Evolutionary conservation across 371 early-diverging fungal genomes (phyloP), one percentile per base, ranked within the genome.

Genomic region (Haplosporangium sp.): DNA sequence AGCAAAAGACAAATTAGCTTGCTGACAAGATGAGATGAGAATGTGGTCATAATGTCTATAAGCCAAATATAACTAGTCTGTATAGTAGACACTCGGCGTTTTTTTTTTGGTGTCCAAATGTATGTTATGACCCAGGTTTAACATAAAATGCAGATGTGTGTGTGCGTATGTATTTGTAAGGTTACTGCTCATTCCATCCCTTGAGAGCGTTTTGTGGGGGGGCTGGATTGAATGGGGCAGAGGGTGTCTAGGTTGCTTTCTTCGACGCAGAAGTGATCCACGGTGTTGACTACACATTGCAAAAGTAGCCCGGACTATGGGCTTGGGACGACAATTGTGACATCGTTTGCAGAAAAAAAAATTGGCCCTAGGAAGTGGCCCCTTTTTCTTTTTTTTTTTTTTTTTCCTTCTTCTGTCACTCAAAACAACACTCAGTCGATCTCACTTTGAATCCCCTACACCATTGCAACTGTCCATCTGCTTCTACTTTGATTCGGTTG

Each of bases 201-300:
- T 59, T 59, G 59, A 59, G 59, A 59, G 59, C 59, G 46, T 58
- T 58, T 46, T 41, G 42, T 41, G 59, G 59, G 59, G 42, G 41
- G n/a, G n/a, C n/a, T 41, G 41, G 16, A 43, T 45, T 59, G 59
- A 29, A 23, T 29, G n/a, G 59, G 16, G 29, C 45, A 43, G 21
- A 23, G 45, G 14, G 3, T n/a, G n/a, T n/a, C 29, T 4, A 29
- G 29, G 29, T 29, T 29, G 29, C 29, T 4, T 29, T 29, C 29
- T 29, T 29, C 29, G 29, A 29, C 29, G 29, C 29, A 29, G 29
- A 29, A 29, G 29, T 29, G 29, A 29, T 29, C 29, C 29, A 29
- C 1, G 29, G 29, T 29, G 29, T 29, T 29, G 29, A 29, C 4
- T 29, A 29, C 29, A 29, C 14, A 42, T 43, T 14, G 6, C 42